These are phyloP conservation scores for Schoenoplectus tabernaemontani DNA, from an alignment of 202 grass and related monocot species.

Conservation along the genomic window DNA sequence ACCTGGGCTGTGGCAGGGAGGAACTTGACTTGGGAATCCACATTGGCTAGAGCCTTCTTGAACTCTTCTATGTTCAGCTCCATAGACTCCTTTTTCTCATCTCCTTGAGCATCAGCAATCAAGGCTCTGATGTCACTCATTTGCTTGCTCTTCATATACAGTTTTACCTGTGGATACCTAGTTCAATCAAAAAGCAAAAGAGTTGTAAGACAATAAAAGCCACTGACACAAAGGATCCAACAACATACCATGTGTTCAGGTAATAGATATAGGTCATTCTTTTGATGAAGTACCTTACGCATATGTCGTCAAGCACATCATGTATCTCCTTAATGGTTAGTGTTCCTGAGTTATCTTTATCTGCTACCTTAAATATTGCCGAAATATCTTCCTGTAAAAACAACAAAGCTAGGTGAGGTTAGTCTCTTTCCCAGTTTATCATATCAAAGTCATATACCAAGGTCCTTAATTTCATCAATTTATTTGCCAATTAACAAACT, in stretches of 20 bases:
- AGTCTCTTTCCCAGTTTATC: neutral
- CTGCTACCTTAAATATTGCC: constrained; percentile 85
- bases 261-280: neutral
- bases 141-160: constrained; percentile 94
- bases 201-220: neutral
- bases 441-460: neutral
- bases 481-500: neutral
- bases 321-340: constrained; percentile 95
- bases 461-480: neutral
- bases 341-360: constrained; percentile 97
- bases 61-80: constrained; percentile 90
- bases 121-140: constrained; percentile 75
- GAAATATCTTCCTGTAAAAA: constrained; percentile 80
- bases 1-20: constrained; percentile 97
- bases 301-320: constrained; percentile 81
- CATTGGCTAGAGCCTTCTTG: constrained; percentile 84
- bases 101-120: constrained; percentile 57
- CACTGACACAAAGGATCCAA: neutral
- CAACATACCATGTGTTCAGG: neutral
- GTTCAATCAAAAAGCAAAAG: neutral
- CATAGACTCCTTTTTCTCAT: constrained; percentile 63
- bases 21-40: constrained; percentile 93
- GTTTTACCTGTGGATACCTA: constrained; percentile 73
- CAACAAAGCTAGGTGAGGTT: constrained; percentile 6
- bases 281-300: constrained; percentile 29